Conservation (phyloP, 2,329 filamentous ascomycete genomes). For the Diaporthe ilicicola region DNA sequence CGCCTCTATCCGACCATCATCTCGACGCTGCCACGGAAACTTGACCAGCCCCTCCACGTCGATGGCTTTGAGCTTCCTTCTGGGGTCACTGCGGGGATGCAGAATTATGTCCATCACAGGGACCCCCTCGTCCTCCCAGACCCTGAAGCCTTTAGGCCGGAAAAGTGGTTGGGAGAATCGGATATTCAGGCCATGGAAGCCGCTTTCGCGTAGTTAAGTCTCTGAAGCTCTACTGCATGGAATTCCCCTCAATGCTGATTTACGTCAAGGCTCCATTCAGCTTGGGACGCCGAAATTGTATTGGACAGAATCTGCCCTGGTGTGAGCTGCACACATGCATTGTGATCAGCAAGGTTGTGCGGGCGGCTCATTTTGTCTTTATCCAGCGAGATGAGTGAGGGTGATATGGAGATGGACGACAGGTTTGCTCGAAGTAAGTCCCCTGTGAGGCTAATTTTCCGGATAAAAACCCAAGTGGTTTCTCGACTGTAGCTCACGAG, state of each 20-base stretch:
- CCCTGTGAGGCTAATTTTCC: background rate
- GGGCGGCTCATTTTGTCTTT: background rate
- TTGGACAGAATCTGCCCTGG: conserved; percentile 3
- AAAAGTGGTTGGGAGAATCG: conserved; percentile 35
- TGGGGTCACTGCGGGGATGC: conserved; percentile 37
- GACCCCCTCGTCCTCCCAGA: conserved; percentile 37
- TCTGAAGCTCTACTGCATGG: accelerated
- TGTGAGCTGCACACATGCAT: conserved; percentile 3
- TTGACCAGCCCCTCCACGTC: conserved; percentile 38
- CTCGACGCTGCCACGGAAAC: conserved; percentile 53
- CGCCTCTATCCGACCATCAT: conserved; percentile 59
- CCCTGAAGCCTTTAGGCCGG: conserved; percentile 38
- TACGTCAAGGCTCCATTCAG: background rate
- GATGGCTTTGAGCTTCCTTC: conserved; percentile 38
- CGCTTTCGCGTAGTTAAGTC: background rate
- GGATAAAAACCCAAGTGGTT: background rate
- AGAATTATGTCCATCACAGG: conserved; percentile 40
- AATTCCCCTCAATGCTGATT: background rate
- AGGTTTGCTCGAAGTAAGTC: background rate
- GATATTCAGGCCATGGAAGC: background rate
- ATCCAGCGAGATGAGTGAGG: background rate
- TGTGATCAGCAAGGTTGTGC: background rate
- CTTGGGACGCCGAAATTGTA: background rate
- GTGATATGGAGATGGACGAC: conserved; percentile 1
- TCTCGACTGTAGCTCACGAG: background rate